A percentile compares a stretch with the other conserved stretches of the same genome.
Conservation (phyloP, 768 basidiomycete genomes). For the Kwoniella mangroviensis region DNA sequence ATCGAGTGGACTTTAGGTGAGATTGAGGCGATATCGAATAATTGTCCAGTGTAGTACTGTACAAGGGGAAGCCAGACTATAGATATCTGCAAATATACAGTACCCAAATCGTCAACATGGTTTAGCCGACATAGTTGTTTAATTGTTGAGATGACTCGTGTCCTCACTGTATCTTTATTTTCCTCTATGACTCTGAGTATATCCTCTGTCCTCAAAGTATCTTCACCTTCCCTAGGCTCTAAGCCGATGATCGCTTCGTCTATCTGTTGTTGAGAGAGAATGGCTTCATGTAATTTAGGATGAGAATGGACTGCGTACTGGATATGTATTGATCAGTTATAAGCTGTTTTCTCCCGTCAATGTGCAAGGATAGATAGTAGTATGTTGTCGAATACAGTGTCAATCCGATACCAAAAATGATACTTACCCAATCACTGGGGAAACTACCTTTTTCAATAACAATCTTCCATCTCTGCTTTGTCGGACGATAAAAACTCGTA, state of each 20-base stretch:
- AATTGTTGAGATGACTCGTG: too few relatives aligned
- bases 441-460: slow-evolving; percentile 92
- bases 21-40: slow-evolving; percentile 83
- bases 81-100: slow-evolving; percentile 68
- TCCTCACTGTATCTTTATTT: slow-evolving; percentile 55
- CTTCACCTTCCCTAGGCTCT: slow-evolving; percentile 79
- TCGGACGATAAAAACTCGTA: slow-evolving; percentile 91
- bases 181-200: slow-evolving; percentile 75
- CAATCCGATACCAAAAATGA: too few relatives aligned
- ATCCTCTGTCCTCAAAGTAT: slow-evolving; percentile 82
- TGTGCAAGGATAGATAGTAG: too few relatives aligned
- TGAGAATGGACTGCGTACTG: slow-evolving; percentile 99
- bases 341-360: too few relatives aligned
- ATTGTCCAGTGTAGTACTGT: slow-evolving; percentile 97
- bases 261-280: slow-evolving; percentile 60
- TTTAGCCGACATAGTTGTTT: too few relatives aligned
- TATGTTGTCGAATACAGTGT: too few relatives aligned
- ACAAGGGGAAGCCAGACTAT: slow-evolving; percentile 91
- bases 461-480: slow-evolving; percentile 82
- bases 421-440: slow-evolving; percentile 90
- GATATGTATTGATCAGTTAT: not conserved
- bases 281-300: slow-evolving; percentile 74
- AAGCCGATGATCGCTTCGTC: slow-evolving; percentile 76
- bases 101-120: too few relatives aligned
- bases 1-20: slow-evolving; percentile 82